Evolutionary conservation across 2,329 filamentous ascomycete species (phyloP).

Genomic region (Aureobasidium subglaciale): DNA sequence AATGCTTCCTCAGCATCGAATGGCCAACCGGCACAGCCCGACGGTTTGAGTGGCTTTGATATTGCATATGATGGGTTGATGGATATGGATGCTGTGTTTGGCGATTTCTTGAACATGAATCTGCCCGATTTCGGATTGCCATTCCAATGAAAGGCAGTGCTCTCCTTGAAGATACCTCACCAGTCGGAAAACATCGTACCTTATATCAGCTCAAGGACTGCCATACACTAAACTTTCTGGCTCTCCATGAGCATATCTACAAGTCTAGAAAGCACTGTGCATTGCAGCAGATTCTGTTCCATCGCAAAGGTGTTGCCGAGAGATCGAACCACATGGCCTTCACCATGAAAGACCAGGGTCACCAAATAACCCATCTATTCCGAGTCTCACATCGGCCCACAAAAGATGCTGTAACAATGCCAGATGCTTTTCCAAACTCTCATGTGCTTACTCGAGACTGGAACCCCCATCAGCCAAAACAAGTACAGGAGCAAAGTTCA

Average conservation of each 20-base stretch:
- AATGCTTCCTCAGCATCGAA: neutral
- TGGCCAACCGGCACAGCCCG: neutral
- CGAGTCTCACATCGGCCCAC: no score
- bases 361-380: no score
- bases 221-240: no score
- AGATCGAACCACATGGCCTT: no score
- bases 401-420: neutral
- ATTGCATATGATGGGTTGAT: constrained; percentile 14
- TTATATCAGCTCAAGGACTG: neutral
- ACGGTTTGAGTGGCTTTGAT: neutral
- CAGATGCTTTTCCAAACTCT: neutral
- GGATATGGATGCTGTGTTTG: constrained; percentile 18
- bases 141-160: neutral
- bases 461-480: no score
- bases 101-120: constrained; percentile 18
- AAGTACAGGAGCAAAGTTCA: neutral
- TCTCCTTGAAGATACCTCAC: neutral
- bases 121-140: constrained; percentile 10
- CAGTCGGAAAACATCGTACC: neutral
- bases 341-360: no score
- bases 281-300: no score
- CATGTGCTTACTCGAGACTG: no score
- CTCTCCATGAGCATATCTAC: no score
- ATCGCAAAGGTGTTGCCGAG: no score
- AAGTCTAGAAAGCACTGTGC: no score